phyloP scores from a whole-genome alignment of 2,329 filamentous ascomycete genomes.

The Aspergillus ruber region DNA sequence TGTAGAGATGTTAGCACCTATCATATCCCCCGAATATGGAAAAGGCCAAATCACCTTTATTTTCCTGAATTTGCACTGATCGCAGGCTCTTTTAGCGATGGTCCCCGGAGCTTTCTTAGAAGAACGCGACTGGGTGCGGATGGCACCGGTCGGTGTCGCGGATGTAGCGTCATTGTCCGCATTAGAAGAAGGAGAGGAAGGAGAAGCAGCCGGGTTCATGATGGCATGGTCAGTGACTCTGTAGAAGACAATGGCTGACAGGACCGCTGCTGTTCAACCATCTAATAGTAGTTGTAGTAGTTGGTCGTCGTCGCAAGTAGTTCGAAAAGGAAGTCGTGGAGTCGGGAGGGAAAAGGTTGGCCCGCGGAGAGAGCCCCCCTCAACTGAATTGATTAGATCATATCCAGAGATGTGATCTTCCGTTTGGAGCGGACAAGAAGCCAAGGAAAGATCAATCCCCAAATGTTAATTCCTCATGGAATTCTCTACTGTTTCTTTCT shows the following conservation, averaged over 20 bases:
- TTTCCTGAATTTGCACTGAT: constrained; percentile 37
- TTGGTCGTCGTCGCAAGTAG: not conserved
- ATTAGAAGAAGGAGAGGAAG: not conserved
- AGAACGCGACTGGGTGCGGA: constrained; percentile 19
- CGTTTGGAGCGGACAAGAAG: not conserved
- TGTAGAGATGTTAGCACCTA: constrained; percentile 11
- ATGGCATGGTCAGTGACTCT: constrained; percentile 11
- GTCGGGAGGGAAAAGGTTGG: not conserved
- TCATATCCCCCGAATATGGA: not conserved
- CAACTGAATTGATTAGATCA: not conserved
- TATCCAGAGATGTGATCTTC: not conserved
- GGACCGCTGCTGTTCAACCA: not conserved
- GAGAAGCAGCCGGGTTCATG: constrained; percentile 16
- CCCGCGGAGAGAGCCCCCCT: not conserved
- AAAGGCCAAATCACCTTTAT: constrained; percentile 23
- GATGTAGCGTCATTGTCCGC: constrained; percentile 8
- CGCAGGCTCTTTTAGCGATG: constrained; percentile 34
- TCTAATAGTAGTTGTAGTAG: not conserved
- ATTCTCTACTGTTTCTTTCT: not conserved
- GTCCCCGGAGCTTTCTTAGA: constrained; percentile 13
- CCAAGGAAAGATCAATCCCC: not conserved
- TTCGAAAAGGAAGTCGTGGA: not conserved
- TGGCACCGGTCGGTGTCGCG: constrained; percentile 15
- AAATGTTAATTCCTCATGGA: not conserved
- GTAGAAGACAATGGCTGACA: not conserved